Evolutionary conservation across 768 basidiomycete species (phyloP), one percentile per base, ranked within the genome.

Genomic region (Mycena vitilis): DNA sequence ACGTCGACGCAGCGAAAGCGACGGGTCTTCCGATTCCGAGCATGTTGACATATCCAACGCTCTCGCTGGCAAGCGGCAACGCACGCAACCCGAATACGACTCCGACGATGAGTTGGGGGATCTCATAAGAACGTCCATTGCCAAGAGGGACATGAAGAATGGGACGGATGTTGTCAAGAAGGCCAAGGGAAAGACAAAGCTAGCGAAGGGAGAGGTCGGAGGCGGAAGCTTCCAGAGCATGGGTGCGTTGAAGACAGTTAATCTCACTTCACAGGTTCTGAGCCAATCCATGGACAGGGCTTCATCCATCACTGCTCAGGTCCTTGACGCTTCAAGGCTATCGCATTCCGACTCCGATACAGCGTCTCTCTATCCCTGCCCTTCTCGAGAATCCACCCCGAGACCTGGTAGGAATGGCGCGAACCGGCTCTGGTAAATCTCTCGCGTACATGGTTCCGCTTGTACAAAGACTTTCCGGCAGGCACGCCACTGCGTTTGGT

Each of bases 391-490:
- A 87, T 48, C 95, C 96, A 47, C 95, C 96, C 11, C 85, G 93
- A 60, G 96, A 98, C 80, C 89, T 99, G 16, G 95, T 99, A 16
- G 97, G 95, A 48, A 99, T 99, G 98, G 97, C 98, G 44, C 88
- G 98, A 44, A 99, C 98, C 5, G 98, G 98, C 48, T 98, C 96
- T 2, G 98, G 98, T 67, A 99, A 99, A 82, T 96, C 96, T 12
- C 87, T 99, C 42, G 97, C 97, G 22, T 99, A 96, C 77, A 89
- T 99, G 86, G 83, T 99, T 30, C 98, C 98, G 57, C 86, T 99
- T 18, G 84, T 98, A 0, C 93, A 96, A 65, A 87, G 95, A 53
- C 87, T 99, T 10, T 89, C 92, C 8, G 94, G 94, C 11, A 83
- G 89, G 42, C 96, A 98, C 76, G 85, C 89, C 0, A 86, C 89